Conservation (phyloP, 495 filamentous ascomycete species). For the Xylaria palmicola region DNA sequence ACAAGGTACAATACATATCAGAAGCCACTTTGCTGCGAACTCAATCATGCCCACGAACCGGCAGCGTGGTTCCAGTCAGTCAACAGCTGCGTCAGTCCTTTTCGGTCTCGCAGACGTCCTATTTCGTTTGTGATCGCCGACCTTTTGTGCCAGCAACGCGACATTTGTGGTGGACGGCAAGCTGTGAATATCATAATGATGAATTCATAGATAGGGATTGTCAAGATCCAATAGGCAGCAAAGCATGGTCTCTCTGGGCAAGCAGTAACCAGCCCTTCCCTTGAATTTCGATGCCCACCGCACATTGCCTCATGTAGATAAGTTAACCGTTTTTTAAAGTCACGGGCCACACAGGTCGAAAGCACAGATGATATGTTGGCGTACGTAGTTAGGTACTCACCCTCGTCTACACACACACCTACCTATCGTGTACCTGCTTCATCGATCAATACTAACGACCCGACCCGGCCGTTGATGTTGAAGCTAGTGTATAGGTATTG, state of each 20-base stretch:
- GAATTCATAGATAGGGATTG: not conserved
- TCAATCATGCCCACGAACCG: not conserved
- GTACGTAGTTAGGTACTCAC: too few species aligned
- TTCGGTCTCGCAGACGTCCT: not conserved
- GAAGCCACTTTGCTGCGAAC: not conserved
- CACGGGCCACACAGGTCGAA: not conserved
- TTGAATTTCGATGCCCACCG: not conserved
- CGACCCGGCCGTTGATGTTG: conserved; percentile 5
- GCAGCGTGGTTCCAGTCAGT: not conserved
- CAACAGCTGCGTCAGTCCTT: not conserved
- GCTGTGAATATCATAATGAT: not conserved
- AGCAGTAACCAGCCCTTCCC: too few species aligned
- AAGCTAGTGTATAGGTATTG: not conserved
- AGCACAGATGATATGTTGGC: too few species aligned
- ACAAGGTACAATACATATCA: not conserved
- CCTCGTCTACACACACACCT: too few species aligned
- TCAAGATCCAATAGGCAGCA: not conserved
- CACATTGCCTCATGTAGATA: not conserved
- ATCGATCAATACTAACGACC: conserved; percentile 5
- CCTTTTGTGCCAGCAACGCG: not conserved
- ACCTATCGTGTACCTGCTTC: not conserved
- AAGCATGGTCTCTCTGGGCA: too few species aligned
- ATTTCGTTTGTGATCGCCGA: not conserved
- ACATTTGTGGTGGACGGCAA: not conserved
- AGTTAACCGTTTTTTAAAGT: not conserved